Base-by-base conservation (phyloP, 2,329 filamentous ascomycete species). In the Xylaria sp. region DNA sequence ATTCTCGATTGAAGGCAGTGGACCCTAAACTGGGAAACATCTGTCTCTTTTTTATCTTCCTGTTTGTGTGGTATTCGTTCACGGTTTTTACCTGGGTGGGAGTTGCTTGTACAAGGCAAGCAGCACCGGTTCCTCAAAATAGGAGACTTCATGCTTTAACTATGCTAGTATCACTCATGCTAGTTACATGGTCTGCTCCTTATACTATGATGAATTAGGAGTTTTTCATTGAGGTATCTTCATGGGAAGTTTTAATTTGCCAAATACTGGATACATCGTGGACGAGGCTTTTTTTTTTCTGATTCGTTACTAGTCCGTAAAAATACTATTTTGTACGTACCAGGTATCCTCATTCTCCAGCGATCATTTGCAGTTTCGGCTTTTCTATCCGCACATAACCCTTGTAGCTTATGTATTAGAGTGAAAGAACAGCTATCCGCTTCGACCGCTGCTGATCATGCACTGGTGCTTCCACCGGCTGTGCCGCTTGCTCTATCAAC, bases 371-470 rank as follows among this genome's bases (percentile, higher is more conserved):
- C 7, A n/a, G 15, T 13, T 27, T 57, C 10, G 58, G 29, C 31
- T 22, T 39, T 51, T 36, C 29, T 57, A 15, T 33, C 25, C 31
- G 36, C 45, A 29, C 54, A 61, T 36, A 59, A 59, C 64, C 53
- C 25, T 15, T 31, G n/a, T 33, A 42, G 1, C n/a, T 51, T 15
- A 61, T 53, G 15, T 15, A n/a, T 20, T 15, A 45, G 15, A 57
- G n/a, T 17, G 47, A 42, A 22, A 44, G 39, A 49, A 25, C 5
- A 39, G 38, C 39, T 42, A 25, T 42, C 47, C 53, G 45, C 31
- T 59, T 59, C n/a, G 38, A 31, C 33, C 39, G 31, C 36, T 15
- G 11, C 22, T 45, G 44, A 56, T 22, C 27, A 63, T 44, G 20
- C 50, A 38, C 33, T 20, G 60, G 54, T 45, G 45, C 3, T 44